These are phyloP conservation scores for Babesia divergens DNA, from an alignment of 169 alveolate genomes.

Conservation along the genomic window DNA sequence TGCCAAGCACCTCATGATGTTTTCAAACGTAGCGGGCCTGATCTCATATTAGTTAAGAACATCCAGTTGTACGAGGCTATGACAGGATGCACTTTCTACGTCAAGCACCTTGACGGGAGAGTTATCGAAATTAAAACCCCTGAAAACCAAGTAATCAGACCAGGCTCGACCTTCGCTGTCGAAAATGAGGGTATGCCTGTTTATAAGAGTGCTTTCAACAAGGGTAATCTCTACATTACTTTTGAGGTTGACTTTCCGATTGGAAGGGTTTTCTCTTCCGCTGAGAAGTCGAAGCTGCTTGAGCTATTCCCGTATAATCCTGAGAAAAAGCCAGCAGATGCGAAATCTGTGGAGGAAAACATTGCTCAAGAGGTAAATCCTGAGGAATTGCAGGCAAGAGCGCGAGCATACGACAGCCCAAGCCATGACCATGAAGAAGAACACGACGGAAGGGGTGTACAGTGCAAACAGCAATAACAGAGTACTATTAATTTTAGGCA, in stretches of 20 bases:
- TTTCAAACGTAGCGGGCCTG: slow-evolving; percentile 93
- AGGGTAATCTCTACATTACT: slow-evolving; percentile 91
- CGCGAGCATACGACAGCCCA: neutral
- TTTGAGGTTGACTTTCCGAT: slow-evolving; percentile 94
- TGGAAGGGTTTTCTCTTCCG: slow-evolving; percentile 66
- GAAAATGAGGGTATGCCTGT: slow-evolving; percentile 95
- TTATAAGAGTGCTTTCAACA: slow-evolving; percentile 87
- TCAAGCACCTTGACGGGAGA: slow-evolving; percentile 94
- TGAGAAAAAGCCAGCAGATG: slow-evolving; percentile 12
- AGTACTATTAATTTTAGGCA: neutral
- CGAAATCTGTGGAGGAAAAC: slow-evolving; percentile 18
- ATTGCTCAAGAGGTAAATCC: slow-evolving; percentile 58
- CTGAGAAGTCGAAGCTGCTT: slow-evolving; percentile 62
- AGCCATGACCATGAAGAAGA: slow-evolving; percentile 41
- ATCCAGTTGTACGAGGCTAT: slow-evolving; percentile 92
- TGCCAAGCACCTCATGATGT: slow-evolving; percentile 85
- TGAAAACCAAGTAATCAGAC: slow-evolving; percentile 87
- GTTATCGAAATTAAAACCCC: slow-evolving; percentile 77
- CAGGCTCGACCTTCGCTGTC: slow-evolving; percentile 88
- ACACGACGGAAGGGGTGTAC: slow-evolving; percentile 47
- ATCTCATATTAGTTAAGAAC: slow-evolving; percentile 85
- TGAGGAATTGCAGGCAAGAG: slow-evolving; percentile 50
- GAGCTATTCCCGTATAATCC: slow-evolving; percentile 62
- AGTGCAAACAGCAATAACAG: slow-evolving; percentile 58
- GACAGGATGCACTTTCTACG: slow-evolving; percentile 88